Evolutionary conservation across 305 asterid genomes (phyloP), one percentile per base, ranked within the genome.

Genomic region (Fraxinus floribunda): DNA sequence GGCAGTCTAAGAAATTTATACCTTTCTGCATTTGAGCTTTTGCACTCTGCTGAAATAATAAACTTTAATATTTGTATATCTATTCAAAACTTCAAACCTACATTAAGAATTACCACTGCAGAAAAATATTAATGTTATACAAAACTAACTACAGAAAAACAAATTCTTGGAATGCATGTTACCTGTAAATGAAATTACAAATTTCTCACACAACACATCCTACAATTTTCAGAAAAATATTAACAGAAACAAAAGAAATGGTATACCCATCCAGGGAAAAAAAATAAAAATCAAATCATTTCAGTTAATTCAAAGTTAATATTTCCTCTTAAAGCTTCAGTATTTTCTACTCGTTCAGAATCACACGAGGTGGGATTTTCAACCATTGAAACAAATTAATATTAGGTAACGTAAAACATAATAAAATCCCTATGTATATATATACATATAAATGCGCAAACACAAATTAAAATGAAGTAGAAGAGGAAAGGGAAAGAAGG

Each of bases 1-100:
- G 66, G 86, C 35, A 78, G 29, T 82, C 79, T 80, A 91, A 60
- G 30, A 88, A 77, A 81, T 81, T 80, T 24, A 77, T 36, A 18
- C 82, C 2, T 6, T 16, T 57, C 74, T 77, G 89, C 88, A 86
- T 83, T 62, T 82, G 20, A 20, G 24, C 13, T 46, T 34, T 29
- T 13, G 5, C 68, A 30, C 76, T 22, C 62, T 78, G 75, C 60
- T 5, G 60, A 46, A 66, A 3, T 78, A 18, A 62, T 78, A 22
- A 36, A 36, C 49, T 36, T 30, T 29, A 13, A 20, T 16, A n/a
- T 44, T 9, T 15, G 66, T 49, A 15, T 49, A 22, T 26, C 1
- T 64, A 73, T 60, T 75, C 68, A 5, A 60, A 29, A 57, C 52
- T 39, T 75, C 76, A 5, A 60, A 35, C 75, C 83, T 85, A 10